A percentile compares a stretch with the other conserved stretches of the same genome.
phyloP scores from a whole-genome alignment of 1,139 yeast species.

The Taphrina deformans region DNA sequence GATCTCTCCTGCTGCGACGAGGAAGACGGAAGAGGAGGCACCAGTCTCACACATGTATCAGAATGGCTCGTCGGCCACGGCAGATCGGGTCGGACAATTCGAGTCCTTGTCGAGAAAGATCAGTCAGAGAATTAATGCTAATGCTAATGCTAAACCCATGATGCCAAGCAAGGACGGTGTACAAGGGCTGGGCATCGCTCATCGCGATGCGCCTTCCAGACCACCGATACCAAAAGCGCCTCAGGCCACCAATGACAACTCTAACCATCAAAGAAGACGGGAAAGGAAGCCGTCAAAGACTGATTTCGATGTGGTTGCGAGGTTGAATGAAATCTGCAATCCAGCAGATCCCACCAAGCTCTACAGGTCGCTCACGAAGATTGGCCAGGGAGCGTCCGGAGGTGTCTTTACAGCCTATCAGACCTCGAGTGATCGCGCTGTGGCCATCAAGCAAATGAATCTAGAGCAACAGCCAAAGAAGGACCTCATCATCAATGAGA shows the following conservation, averaged over 20 bases:
- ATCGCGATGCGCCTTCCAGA: not conserved
- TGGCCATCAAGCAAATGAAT: slow-evolving; percentile 96
- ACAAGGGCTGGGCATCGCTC: slow-evolving; percentile 21
- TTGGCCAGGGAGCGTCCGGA: slow-evolving; percentile 98
- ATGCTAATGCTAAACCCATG: not conserved
- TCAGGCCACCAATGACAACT: slow-evolving; percentile 36
- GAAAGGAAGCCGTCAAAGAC: slow-evolving; percentile 59
- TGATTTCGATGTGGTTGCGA: slow-evolving; percentile 68
- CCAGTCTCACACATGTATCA: not conserved
- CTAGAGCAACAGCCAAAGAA: slow-evolving; percentile 89
- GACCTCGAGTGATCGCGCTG: slow-evolving; percentile 54
- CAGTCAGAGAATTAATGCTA: not conserved
- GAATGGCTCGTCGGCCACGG: not conserved
- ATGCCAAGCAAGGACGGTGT: slow-evolving; percentile 4
- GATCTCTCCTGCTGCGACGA: not conserved
- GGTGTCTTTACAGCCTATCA: slow-evolving; percentile 93
- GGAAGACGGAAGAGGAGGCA: not conserved
- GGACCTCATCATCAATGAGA: slow-evolving; percentile 90
- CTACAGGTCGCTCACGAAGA: slow-evolving; percentile 70
- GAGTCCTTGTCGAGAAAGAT: not conserved
- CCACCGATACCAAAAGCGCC: slow-evolving; percentile 39
- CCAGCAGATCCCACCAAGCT: slow-evolving; percentile 80
- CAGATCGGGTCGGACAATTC: not conserved
- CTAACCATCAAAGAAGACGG: slow-evolving; percentile 54
- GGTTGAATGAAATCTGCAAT: slow-evolving; percentile 73